Evolutionary conservation across 805 yeast species (phyloP).

Genomic region (Hanseniaspora lachancei): DNA sequence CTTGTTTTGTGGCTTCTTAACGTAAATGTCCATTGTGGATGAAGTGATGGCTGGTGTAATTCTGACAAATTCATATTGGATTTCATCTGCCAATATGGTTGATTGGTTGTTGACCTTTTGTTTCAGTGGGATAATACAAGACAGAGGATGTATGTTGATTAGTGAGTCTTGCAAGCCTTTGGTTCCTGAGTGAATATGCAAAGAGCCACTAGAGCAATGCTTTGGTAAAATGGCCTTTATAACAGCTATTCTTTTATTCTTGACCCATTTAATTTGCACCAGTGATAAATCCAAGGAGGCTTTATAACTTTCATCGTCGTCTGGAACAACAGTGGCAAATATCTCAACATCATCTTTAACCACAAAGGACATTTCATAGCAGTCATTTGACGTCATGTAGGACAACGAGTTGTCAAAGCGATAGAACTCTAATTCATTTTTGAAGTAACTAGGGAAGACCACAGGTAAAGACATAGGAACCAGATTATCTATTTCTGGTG

Average conservation of each 20-base stretch:
- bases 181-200: constrained; percentile 61
- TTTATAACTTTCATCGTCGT: constrained; percentile 18
- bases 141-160: constrained; percentile 51
- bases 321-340: constrained; percentile 40
- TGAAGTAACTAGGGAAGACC: constrained; percentile 68
- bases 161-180: constrained; percentile 46
- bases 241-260: constrained; percentile 51
- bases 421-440: constrained; percentile 42
- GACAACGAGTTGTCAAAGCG: constrained; percentile 69
- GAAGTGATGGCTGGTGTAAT: constrained; percentile 60
- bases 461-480: constrained; percentile 74
- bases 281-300: constrained; percentile 37
- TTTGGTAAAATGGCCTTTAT: constrained; percentile 73
- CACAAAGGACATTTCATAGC: constrained; percentile 63
- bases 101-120: constrained; percentile 40
- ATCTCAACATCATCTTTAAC: constrained; percentile 62
- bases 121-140: constrained; percentile 59
- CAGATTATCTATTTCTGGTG: constrained; percentile 69
- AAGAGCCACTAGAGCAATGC: constrained; percentile 51
- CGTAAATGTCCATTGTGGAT: constrained; percentile 61
- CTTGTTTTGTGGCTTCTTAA: constrained; percentile 71
- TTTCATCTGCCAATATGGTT: constrained; percentile 27
- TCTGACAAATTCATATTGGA: constrained; percentile 53
- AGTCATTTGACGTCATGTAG: constrained; percentile 58
- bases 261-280: constrained; percentile 67